These are phyloP conservation scores for Metschnikowia drakensbergensis DNA, from an alignment of 805 yeast species.

Conservation along the genomic window DNA sequence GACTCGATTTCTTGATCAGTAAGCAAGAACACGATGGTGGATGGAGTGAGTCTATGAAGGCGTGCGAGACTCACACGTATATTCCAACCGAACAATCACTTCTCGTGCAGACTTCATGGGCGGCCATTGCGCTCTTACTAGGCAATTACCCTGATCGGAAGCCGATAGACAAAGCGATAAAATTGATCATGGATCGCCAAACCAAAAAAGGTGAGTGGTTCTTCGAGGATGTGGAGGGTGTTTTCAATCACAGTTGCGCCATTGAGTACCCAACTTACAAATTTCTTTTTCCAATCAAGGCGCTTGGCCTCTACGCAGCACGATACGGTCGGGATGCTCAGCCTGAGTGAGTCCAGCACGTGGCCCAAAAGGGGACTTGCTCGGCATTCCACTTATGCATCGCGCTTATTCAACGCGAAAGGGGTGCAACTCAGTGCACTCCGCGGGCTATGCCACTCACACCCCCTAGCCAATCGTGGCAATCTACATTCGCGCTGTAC, in stretches of 20 bases:
- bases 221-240: conserved; percentile 87
- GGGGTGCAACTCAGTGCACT: not conserved
- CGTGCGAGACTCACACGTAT: conserved; percentile 77
- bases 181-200: conserved; percentile 64
- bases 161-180: conserved; percentile 61
- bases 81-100: conserved; percentile 61
- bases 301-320: conserved; percentile 66
- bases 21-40: conserved; percentile 90
- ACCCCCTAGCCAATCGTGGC: not conserved
- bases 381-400: conserved; percentile 1
- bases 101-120: conserved; percentile 94
- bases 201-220: conserved; percentile 76
- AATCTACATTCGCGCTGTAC: not conserved
- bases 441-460: not conserved
- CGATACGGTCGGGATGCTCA: conserved; percentile 25
- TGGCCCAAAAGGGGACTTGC: not conserved
- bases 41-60: conserved; percentile 94
- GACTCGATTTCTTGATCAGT: conserved; percentile 78
- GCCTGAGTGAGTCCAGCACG: conserved; percentile 1
- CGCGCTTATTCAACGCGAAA: not conserved
- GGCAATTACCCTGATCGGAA: conserved; percentile 73
- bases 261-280: conserved; percentile 95
- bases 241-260: conserved; percentile 85
- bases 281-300: conserved; percentile 87
- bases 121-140: conserved; percentile 69